Evolutionary conservation across 352 stramenopile genomes (phyloP), one percentile per base, ranked within the genome.

Genomic region (Phytophthora quininea): DNA sequence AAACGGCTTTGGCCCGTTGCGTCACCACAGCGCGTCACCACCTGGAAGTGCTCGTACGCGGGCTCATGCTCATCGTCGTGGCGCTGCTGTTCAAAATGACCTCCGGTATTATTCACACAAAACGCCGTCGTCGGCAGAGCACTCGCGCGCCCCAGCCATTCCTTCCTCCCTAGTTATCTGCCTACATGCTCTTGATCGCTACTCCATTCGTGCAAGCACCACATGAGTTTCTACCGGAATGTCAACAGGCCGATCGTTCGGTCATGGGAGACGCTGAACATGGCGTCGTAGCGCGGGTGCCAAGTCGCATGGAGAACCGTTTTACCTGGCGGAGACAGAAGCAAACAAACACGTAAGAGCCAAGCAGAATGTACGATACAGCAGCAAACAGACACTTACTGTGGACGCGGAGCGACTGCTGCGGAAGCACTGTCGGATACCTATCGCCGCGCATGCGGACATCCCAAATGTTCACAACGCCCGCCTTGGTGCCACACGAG

Each of bases 261-360:
- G 52, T 96, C 88, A 69, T 90, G 77, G 4, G 88, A 96, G 69
- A 96, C 82, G 9, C 76, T 96, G 63, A 96, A 90, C 69, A 96
- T 88, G 52, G 85, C 88, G 61, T 96, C 86, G 74, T 96, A 87
- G 7, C 74, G 79, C 32, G 88, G 82, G 56, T 93, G 85, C 88
- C 88, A 96, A n/a, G 83, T 92, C 56, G 84, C 86, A 51, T 96
- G 88, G 2, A 96, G 68, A 52, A 96, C 88, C 53, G 87, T 88
- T 74, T 93, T 93, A 46, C 88, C 86, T 94, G 62, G 29, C 19
- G 19, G 10, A 1, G 35, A 47, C 10, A 69, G n/a, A 58, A 62
- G 54, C 32, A 51, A 56, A 40, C 19, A 24, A 24, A 24, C 19
- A 24, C 19, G 19, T 24, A 70, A 58, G 12, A 70, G 11, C 33